Base-by-base conservation (phyloP, 2,329 filamentous ascomycete species). In the Catunica adiposa region DNA sequence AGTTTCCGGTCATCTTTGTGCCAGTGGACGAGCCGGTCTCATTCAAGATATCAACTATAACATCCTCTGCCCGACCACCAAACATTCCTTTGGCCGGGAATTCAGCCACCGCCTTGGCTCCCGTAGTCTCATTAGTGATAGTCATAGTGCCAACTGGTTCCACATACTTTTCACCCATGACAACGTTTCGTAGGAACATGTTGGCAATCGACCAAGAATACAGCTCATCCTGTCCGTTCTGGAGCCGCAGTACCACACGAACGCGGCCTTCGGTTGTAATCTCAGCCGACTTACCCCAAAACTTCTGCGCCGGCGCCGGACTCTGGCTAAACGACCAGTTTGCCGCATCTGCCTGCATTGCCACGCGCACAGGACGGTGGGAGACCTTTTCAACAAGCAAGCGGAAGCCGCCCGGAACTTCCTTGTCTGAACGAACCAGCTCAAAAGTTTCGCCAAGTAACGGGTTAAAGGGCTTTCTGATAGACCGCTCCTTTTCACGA, bases 11-110 rank as follows among this genome's bases (percentile, higher is more conserved):
- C 23, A 97, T 71, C 15, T 84, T 81, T 9, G 83, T 72, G 0
- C 85, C 77, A 0, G 84, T 77, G 20, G 80, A 74, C 23, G 71
- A 68, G 42, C 87, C 88, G 56, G 83, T 75, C 0, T 76, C 69
- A 57, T 83, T 82, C 61, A 83, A 83, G 1, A 82, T 77, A 62
- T 89, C 83, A 5, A 90, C 83, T 37, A 78, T 75, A 8, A 97
- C 86, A 59, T 98, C 92, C 68, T 98, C 92, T 59, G 84, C 85
- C 56, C 92, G 82, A 14, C 92, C 92, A 31, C 90, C 89, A 70
- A 97, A 98, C 87, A 98, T 95, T 61, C 92, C 90, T 65, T 92
- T 94, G 56, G 84, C 80, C 66, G 92, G 94, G 72, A 98, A 98
- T 57, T 90, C 89, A 50, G 88, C 80, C n/a, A 83, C 75, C 1